phyloP scores from a whole-genome alignment of 2,329 filamentous ascomycete species.

The Tolypocladium nubicola region DNA sequence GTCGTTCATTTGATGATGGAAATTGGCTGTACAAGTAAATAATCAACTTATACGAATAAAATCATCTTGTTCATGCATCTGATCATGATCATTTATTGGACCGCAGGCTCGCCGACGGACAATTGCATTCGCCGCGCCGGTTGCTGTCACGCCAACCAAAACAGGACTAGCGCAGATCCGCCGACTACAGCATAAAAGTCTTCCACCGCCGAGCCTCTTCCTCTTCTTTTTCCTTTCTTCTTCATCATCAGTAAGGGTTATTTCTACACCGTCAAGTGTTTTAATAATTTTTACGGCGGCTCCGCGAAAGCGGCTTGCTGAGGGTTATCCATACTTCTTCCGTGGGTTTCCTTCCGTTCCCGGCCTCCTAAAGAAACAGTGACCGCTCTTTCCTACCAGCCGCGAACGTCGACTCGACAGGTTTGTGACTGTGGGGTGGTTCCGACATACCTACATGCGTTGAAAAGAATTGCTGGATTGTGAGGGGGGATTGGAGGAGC shows the following conservation, averaged over 20 bases:
- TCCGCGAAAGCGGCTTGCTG: slow-evolving; percentile 45
- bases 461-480: not conserved
- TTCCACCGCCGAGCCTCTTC: slow-evolving; percentile 1
- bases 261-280: slow-evolving; percentile 42
- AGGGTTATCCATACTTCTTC: slow-evolving; percentile 32
- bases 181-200: slow-evolving; percentile 8
- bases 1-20: not conserved
- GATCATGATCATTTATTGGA: not conserved
- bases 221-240: slow-evolving; percentile 19
- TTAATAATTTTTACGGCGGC: slow-evolving; percentile 34
- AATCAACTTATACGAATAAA: too few relatives aligned
- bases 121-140: not conserved
- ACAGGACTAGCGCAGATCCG: not conserved
- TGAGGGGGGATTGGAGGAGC: not conserved
- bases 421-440: slow-evolving; percentile 43
- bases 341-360: slow-evolving; percentile 46
- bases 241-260: slow-evolving; percentile 34
- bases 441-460: slow-evolving; percentile 24
- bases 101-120: not conserved
- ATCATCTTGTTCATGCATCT: not conserved
- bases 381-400: slow-evolving; percentile 37
- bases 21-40: too few relatives aligned
- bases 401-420: slow-evolving; percentile 23
- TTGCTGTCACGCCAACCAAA: not conserved
- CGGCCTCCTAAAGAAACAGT: slow-evolving; percentile 37